phyloP scores from a whole-genome alignment of 2,329 filamentous ascomycete genomes.

The Nemania diffusa region DNA sequence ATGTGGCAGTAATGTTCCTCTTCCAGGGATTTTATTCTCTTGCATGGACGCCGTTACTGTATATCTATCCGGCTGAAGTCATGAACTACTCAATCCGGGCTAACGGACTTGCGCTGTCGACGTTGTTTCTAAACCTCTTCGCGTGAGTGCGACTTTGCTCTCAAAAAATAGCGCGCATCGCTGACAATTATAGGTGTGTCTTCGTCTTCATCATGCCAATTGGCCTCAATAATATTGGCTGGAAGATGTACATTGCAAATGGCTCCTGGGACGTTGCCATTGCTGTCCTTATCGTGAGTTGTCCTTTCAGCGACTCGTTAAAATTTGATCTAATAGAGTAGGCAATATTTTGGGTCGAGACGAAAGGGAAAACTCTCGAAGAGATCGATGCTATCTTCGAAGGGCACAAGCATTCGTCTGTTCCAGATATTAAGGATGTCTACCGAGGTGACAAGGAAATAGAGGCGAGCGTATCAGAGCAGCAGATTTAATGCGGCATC shows the following conservation, averaged over 20 bases:
- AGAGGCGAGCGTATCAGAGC: background rate
- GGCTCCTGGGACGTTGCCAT: conserved; percentile 55
- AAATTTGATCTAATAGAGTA: conserved; percentile 16
- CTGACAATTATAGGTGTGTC: conserved; percentile 41
- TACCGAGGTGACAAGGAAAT: conserved; percentile 38
- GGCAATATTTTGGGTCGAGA: conserved; percentile 52
- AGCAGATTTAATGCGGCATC: background rate
- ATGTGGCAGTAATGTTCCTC: conserved; percentile 58
- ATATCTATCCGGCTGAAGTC: conserved; percentile 61
- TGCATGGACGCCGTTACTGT: conserved; percentile 61
- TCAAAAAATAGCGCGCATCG: background rate
- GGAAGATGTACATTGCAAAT: conserved; percentile 61
- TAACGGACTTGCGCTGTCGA: conserved; percentile 56
- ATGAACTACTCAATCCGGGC: conserved; percentile 62
- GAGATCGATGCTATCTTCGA: conserved; percentile 53
- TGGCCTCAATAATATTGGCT: conserved; percentile 55
- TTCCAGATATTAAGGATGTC: conserved; percentile 43
- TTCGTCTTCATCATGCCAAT: conserved; percentile 57
- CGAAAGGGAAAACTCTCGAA: conserved; percentile 52
- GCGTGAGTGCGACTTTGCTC: conserved; percentile 40
- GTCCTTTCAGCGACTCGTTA: conserved; percentile 1
- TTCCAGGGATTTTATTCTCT: conserved; percentile 58
- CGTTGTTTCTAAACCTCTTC: conserved; percentile 46
- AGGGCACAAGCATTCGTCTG: conserved; percentile 48
- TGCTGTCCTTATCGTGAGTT: conserved; percentile 52